Conservation (phyloP, 176 grass and related monocot genomes). For the Chrysopogon serrulatus region DNA sequence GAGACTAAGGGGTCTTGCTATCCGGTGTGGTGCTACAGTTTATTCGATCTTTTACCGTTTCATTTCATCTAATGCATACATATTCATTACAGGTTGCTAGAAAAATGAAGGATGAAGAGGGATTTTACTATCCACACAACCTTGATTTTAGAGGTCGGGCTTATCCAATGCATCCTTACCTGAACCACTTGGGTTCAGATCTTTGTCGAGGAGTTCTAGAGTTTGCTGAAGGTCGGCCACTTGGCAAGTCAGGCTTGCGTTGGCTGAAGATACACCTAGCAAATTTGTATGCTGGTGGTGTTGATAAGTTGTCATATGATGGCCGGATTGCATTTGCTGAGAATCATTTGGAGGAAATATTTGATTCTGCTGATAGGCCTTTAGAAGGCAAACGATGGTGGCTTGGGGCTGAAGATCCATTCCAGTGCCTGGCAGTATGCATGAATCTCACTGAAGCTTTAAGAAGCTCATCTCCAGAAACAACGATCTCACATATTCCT, state of each 20-base stretch:
- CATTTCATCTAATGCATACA: conserved; percentile 21
- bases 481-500: conserved; percentile 80
- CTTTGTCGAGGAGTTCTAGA: conserved; percentile 90
- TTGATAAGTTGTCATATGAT: conserved; percentile 93
- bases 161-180: conserved; percentile 94
- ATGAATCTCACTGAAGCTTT: conserved; percentile 93
- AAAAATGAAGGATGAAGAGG: conserved; percentile 88
- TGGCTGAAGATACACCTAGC: conserved; percentile 98
- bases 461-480: conserved; percentile 82
- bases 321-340: conserved; percentile 81
- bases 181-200: conserved; percentile 98
- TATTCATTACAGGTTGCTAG: conserved; percentile 71
- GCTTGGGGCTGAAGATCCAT: conserved; percentile 93
- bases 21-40: background rate
- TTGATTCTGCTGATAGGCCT: conserved; percentile 92
- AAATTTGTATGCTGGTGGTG: conserved; percentile 97
- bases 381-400: conserved; percentile 98
- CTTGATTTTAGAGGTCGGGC: conserved; percentile 97
- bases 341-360: conserved; percentile 91
- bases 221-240: conserved; percentile 74
- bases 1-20: conserved; percentile 15
- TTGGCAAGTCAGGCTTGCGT: conserved; percentile 73
- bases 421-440: conserved; percentile 93
- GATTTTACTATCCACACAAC: conserved; percentile 99
- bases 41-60: background rate